Percentiles rank a stretch among this genome's conserved stretches.
Evolutionary conservation across 768 basidiomycete genomes (phyloP).

Genomic region (Amanita jacksonii): DNA sequence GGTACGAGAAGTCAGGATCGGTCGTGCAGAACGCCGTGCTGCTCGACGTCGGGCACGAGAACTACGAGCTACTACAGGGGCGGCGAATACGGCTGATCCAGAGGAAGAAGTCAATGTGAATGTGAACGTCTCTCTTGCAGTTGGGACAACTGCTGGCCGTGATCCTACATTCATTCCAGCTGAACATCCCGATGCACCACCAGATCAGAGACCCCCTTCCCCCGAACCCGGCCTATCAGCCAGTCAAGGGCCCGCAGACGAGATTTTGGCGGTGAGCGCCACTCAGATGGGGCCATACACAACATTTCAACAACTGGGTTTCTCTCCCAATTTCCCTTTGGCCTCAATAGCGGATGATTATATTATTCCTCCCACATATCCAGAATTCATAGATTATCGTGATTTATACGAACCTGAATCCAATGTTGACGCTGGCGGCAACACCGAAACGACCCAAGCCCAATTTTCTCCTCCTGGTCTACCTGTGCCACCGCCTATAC

Average conservation of each 20-base stretch:
- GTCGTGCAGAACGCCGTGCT: constrained; percentile 78
- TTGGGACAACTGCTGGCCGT: constrained; percentile 27
- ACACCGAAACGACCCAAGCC: constrained; percentile 42
- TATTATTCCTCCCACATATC: constrained; percentile 86
- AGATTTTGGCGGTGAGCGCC: constrained; percentile 55
- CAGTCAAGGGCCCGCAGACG: constrained; percentile 34
- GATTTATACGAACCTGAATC: constrained; percentile 50
- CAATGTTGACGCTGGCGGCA: constrained; percentile 23
- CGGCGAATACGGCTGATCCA: constrained; percentile 33
- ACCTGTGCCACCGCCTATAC: constrained; percentile 56
- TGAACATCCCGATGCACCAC: constrained; percentile 32
- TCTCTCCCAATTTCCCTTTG: constrained; percentile 82
- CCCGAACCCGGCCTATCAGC: constrained; percentile 27
- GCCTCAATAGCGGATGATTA: constrained; percentile 85
- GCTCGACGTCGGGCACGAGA: constrained; percentile 74
- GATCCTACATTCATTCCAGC: constrained; percentile 33
- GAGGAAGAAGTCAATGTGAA: constrained; percentile 49
- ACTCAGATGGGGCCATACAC: constrained; percentile 78
- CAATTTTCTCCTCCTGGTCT: constrained; percentile 77
- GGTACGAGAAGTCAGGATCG: constrained; percentile 89
- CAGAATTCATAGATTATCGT: constrained; percentile 65
- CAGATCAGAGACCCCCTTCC: constrained; percentile 16
- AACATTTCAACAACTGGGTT: constrained; percentile 84
- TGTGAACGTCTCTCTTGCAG: constrained; percentile 50
- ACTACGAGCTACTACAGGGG: constrained; percentile 44